phyloP scores from a whole-genome alignment of 2,329 filamentous ascomycete species.

The Knufia fluminis region DNA sequence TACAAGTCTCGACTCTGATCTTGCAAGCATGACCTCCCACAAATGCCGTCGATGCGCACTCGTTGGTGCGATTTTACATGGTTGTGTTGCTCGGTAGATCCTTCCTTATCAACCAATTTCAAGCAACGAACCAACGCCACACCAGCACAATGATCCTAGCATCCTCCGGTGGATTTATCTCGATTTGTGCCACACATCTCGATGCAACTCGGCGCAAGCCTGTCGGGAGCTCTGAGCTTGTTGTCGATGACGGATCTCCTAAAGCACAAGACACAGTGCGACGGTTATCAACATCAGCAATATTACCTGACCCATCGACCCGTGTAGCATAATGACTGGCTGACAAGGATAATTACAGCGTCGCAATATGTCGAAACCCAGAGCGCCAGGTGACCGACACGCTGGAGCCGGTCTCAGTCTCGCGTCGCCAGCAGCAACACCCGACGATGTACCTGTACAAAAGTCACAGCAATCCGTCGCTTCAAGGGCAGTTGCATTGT shows the following conservation, averaged over 20 bases:
- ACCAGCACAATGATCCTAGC: not conserved
- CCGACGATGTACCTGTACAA: constrained; percentile 17
- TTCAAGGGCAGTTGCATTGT: constrained; percentile 23
- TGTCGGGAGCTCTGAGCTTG: not conserved
- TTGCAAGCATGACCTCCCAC: not conserved
- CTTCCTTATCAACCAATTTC: not conserved
- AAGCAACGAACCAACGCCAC: constrained; percentile 1
- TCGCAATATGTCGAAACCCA: constrained; percentile 14
- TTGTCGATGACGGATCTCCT: not conserved
- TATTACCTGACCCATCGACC: not conserved
- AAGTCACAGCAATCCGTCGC: constrained; percentile 21
- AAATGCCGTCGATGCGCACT: not conserved
- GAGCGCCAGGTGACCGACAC: constrained; percentile 12
- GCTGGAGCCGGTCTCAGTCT: constrained; percentile 21
- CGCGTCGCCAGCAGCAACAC: constrained; percentile 15
- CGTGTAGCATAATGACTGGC: not conserved
- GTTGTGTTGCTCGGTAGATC: not conserved
- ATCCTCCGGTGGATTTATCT: not conserved
- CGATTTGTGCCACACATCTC: constrained; percentile 4
- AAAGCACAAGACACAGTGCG: not conserved
- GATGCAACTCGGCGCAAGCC: not conserved
- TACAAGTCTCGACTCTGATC: not conserved
- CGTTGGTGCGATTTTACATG: constrained; percentile 1
- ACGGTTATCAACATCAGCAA: constrained; percentile 4
- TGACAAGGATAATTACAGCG: not conserved